Percentiles rank a stretch among this genome's conserved stretches.
Conservation (phyloP, 345 rosid genomes). For the Linum tenue region DNA sequence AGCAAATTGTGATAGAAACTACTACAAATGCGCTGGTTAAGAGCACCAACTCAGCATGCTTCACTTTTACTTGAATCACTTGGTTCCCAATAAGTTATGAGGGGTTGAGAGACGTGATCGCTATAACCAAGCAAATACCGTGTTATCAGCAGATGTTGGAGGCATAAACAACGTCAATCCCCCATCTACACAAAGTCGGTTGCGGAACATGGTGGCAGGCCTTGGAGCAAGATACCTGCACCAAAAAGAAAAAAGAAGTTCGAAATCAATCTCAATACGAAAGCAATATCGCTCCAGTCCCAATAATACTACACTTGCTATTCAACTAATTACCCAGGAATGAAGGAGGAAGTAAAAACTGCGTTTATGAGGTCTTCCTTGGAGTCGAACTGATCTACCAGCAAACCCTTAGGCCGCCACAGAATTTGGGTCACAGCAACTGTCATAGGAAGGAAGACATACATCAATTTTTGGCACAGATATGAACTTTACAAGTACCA, state of each 20-base stretch:
- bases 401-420: slow-evolving; percentile 83
- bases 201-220: slow-evolving; percentile 79
- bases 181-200: slow-evolving; percentile 86
- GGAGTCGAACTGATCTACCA: slow-evolving; percentile 95
- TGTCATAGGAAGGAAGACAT: slow-evolving; percentile 22
- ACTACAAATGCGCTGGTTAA: too few species aligned
- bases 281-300: background rate
- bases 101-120: too few species aligned
- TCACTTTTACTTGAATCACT: too few species aligned
- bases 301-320: background rate
- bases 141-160: slow-evolving; percentile 82
- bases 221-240: slow-evolving; percentile 90
- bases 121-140: slow-evolving; percentile 36
- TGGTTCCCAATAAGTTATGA: too few species aligned
- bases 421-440: slow-evolving; percentile 95
- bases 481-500: background rate
- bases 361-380: slow-evolving; percentile 84
- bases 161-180: slow-evolving; percentile 95
- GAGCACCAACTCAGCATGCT: too few species aligned
- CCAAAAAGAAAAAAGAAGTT: background rate
- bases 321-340: slow-evolving; percentile 60
- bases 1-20: too few species aligned
- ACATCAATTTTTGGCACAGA: background rate
- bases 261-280: slow-evolving; percentile 13
- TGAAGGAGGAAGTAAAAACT: slow-evolving; percentile 75